Base-by-base conservation (phyloP, 768 basidiomycete species). In the Hericium coralloides region DNA sequence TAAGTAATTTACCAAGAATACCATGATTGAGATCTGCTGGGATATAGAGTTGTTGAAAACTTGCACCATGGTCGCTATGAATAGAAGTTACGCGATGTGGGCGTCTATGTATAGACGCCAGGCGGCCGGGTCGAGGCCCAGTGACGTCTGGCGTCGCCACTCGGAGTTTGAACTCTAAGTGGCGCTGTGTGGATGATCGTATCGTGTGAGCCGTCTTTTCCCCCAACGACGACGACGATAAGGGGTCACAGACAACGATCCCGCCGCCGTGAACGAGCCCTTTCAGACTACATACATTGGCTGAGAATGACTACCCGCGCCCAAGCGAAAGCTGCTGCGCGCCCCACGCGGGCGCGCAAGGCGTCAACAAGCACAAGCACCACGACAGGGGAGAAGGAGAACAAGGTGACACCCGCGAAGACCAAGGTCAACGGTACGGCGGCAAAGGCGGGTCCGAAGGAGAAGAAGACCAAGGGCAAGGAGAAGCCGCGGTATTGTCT, bases 401-500 rank as follows among this genome's bases (percentile, higher is more conserved):
- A 59, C 47, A 54, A 41, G 14, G 22, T n/a, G 10, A 39, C 52
- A 2, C 12, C 59, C 17, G 20, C 31, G n/a, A 60, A 60, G 55
- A 53, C 39, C 26, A 65, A 62, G 49, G 57, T 49, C 20, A 57
- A 55, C 23, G 38, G 38, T 2, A 45, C 47, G 17, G 37, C 58
- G 23, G 58, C 58, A 58, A 61, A 55, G 38, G 15, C 50, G 20
- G 20, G 43, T 20, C n/a, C 43, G 43, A 45, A 45, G 36, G 55
- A 49, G 31, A 55, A 64, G 52, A 53, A 56, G 55, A 53, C 58
- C 15, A 56, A 61, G 53, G 58, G 55, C 51, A 49, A 56, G 51
- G 48, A 57, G 37, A 58, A 62, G 62, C 45, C 59, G 70, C 1
- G 73, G 77, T 64, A 55, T 58, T 91, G 89, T 72, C 70, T 77